Evolutionary conservation across 805 yeast species (phyloP), one percentile per base, ranked within the genome.

Genomic region (Candida taoyuanica): DNA sequence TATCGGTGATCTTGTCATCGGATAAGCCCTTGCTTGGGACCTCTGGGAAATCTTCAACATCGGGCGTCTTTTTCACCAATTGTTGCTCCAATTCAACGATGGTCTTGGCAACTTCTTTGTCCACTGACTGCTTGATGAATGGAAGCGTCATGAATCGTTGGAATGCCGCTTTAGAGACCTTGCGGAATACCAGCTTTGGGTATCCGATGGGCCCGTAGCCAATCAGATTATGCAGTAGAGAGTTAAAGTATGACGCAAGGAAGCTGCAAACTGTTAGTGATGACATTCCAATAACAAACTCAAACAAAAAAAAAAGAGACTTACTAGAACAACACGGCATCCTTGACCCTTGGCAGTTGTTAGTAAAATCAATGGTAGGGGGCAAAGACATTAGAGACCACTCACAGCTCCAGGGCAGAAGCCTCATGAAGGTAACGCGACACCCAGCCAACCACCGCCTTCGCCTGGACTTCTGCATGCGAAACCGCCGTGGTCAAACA

Each of bases 1-100:
- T 76, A 0, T 51, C 51, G 20, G 69, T 37, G 8, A 93, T 71
- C 15, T 60, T 60, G 1, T 56, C 60, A 13, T 70, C 65, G 2
- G 71, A 26, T 36, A 84, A 55, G 0, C 96, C 96, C 1, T 52
- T 31, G 2, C 49, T 53, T 0, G 98, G 98, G 5, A 91, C 58
- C 9, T 36, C 31, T 4, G 59, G 55, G 51, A 73, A 76, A 44
- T 72, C 72, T 12, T 57, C 49, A 28, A 78, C 60, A 1, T 53
- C 48, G 0, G 64, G 64, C 37, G 78, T 74, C 42, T 76, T 75
- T 40, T 69, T 68, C 35, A 89, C 73, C 40, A 91, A 50, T 16
- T 71, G 70, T 0, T 60, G 47, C 45, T 88, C 87, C 24, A 91
- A 60, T 17, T 66, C 64, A 1, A 32, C 56, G 2, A 73, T 58